Percentiles rank a stretch among this genome's conserved stretches.
phyloP scores from a whole-genome alignment of 257 asterid species.

The Plantago ovata region DNA sequence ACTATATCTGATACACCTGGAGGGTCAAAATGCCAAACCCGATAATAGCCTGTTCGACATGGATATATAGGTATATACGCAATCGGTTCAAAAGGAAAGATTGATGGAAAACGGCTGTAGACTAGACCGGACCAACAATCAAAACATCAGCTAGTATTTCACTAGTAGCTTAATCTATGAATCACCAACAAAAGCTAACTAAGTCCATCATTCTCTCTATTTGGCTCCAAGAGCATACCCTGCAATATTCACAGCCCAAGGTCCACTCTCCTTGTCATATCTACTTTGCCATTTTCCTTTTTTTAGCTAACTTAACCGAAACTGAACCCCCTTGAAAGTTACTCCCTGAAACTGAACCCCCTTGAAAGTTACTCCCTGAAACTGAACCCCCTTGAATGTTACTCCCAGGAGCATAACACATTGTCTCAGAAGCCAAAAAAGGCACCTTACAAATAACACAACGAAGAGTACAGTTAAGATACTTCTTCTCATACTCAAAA shows the following conservation, averaged over 20 bases:
- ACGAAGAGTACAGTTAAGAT: slow-evolving; percentile 3
- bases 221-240: no score
- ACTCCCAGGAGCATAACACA: no score
- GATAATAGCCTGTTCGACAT: neutral
- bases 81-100: no score
- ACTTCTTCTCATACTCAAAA: neutral
- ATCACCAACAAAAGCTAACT: neutral
- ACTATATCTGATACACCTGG: neutral
- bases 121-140: no score
- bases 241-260: neutral
- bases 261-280: neutral
- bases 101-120: no score
- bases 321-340: no score
- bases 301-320: neutral
- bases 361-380: no score
- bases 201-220: neutral
- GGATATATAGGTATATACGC: no score
- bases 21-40: neutral
- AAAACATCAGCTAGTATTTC: neutral
- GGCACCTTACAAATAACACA: neutral
- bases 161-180: neutral
- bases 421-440: slow-evolving; percentile 3
- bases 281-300: neutral
- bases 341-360: no score
- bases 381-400: no score